Base-by-base conservation (phyloP, 2,329 filamentous ascomycete species). In the Gyromitra esculenta region DNA sequence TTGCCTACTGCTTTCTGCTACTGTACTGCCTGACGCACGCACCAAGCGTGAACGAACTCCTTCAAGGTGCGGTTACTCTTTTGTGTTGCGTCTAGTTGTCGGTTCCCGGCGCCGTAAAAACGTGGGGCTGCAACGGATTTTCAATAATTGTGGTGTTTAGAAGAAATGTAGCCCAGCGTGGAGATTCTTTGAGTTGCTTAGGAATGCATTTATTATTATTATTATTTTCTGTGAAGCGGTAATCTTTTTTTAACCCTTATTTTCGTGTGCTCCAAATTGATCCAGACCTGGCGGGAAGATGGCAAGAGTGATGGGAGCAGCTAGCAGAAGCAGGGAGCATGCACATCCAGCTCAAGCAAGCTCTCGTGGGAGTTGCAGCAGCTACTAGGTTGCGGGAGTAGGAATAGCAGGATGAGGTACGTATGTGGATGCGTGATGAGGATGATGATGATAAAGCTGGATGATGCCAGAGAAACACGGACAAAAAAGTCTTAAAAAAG, bases 261-360 rank as follows among this genome's bases (percentile, higher is more conserved):
- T 43, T 63, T 41, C 73, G 60, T 25, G 56, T 71, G 39, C 56
- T n/a, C 25, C 39, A 69, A 48, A 56, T 41, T 75, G 48, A 54
- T 59, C 59, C 45, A 75, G 65, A 43, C 68, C 56, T 9, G 35
- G 37, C 45, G 57, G 67, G 67, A 62, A 57, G 25, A 73, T 69
- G 35, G 66, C 57, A 50, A 75, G 48, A 59, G 37, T 7, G 60
- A 52, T 52, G 41, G 68, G 56, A 57, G 63, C 11, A 54, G 73
- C 37, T 60, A 54, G 56, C 31, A 60, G 54, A 68, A 69, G 71
- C 65, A 73, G 65, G 71, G 64, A 52, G 71, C 13, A 73, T 69
- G 64, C 71, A 73, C 71, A 64, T 73, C 52, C 64, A 73, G 64
- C 71, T 73, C 70, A 73, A 60, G 69, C 69, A 66, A 72, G 35